phyloP scores from a whole-genome alignment of 768 basidiomycete species.

The Naematelia aurantialba region DNA sequence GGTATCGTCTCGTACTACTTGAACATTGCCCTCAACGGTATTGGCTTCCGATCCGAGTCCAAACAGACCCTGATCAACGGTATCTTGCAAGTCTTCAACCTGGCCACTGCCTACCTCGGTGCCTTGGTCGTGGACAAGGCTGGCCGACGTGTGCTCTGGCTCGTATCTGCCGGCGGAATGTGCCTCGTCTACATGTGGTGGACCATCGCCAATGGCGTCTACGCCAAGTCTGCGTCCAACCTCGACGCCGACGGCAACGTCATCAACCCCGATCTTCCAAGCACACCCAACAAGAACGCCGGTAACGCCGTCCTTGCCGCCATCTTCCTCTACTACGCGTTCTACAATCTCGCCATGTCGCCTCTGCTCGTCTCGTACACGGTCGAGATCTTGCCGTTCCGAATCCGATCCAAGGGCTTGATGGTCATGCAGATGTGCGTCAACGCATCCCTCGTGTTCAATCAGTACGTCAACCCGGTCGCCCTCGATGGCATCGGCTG shows the following conservation, averaged over 20 bases:
- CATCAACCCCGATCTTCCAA: conserved; percentile 4
- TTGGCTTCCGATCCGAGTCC: conserved; percentile 36
- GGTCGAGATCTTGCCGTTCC: conserved; percentile 37
- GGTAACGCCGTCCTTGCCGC: conserved; percentile 41
- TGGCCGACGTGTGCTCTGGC: conserved; percentile 38
- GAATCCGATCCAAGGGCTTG: conserved; percentile 35
- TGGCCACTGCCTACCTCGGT: conserved; percentile 17
- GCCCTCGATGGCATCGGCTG: conserved; percentile 35
- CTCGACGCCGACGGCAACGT: conserved; percentile 26
- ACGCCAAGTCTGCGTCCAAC: conserved; percentile 22
- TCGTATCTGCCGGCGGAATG: conserved; percentile 33
- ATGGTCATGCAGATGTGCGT: conserved; percentile 29
- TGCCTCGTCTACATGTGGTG: conserved; percentile 18
- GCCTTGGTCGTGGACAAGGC: conserved; percentile 40
- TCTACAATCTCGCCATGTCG: conserved; percentile 38
- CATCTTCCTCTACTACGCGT: conserved; percentile 45
- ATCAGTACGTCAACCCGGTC: conserved; percentile 42
- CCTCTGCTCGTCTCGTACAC: conserved; percentile 37
- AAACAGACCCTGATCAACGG: conserved; percentile 32
- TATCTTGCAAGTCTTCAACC: conserved; percentile 35
- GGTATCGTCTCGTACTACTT: conserved; percentile 48
- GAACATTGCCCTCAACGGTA: conserved; percentile 31
- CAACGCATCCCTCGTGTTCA: conserved; percentile 31
- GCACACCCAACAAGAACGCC: conserved; percentile 22
- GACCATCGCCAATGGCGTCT: conserved; percentile 34